These are phyloP conservation scores for Astrocystis sublimbata DNA, from an alignment of 495 filamentous ascomycete species.

Conservation along the genomic window DNA sequence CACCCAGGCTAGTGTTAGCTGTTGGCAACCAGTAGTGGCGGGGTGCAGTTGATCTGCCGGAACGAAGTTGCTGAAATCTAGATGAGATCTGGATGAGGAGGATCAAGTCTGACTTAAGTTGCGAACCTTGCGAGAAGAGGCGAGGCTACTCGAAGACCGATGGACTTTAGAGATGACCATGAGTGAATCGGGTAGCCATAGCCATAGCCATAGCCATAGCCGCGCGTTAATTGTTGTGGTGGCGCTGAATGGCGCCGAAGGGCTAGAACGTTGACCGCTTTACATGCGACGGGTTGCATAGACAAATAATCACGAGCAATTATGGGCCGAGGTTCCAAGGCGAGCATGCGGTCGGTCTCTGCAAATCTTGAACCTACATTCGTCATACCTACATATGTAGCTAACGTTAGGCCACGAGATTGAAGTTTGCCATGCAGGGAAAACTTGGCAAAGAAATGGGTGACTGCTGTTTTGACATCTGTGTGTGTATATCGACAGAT, in stretches of 20 bases:
- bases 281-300: conserved; percentile 3
- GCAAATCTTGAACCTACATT: no score
- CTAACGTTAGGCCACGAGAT: no score
- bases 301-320: conserved; percentile 10
- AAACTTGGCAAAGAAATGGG: no score
- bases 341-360: no score
- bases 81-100: no score
- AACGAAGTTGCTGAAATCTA: not conserved
- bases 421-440: no score
- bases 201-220: no score
- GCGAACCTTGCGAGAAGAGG: not conserved
- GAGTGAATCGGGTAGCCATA: not conserved
- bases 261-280: not conserved
- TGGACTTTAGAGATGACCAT: no score
- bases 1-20: not conserved
- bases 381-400: not conserved
- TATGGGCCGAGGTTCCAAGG: no score
- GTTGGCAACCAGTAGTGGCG: not conserved
- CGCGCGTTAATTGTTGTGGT: not conserved
- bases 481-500: no score
- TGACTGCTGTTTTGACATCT: no score
- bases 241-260: not conserved
- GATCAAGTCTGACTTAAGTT: not conserved
- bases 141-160: no score
- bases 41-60: conserved; percentile 3